These are phyloP conservation scores for Citrullus mucosospermus DNA, from an alignment of 306 rosid species.

Conservation along the genomic window DNA sequence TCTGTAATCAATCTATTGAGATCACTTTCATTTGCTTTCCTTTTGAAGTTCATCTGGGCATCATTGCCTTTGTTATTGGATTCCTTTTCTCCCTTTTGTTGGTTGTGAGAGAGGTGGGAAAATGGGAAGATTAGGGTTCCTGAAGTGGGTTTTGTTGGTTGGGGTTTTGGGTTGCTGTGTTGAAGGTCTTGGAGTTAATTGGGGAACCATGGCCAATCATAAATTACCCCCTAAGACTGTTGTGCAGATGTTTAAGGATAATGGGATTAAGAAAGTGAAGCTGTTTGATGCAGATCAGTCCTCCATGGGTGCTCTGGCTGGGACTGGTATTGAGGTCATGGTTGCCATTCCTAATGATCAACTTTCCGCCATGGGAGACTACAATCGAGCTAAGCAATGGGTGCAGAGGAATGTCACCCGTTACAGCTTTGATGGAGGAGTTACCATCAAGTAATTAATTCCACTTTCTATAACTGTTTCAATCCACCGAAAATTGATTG, in stretches of 20 bases:
- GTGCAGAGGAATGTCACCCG: slow-evolving; percentile 63
- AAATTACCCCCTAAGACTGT: slow-evolving; percentile 56
- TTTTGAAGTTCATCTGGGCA: background rate
- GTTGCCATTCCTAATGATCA: slow-evolving; percentile 91
- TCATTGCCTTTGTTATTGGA: background rate
- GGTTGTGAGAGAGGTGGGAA: background rate
- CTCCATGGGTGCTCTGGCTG: slow-evolving; percentile 76
- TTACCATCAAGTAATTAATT: slow-evolving; percentile 66
- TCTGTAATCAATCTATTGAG: background rate
- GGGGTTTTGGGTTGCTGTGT: slow-evolving; percentile 27
- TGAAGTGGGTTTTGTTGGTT: slow-evolving; percentile 22
- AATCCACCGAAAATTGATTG: background rate
- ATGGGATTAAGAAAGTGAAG: slow-evolving; percentile 82
- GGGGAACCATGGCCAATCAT: slow-evolving; percentile 90
- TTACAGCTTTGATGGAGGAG: slow-evolving; percentile 71
- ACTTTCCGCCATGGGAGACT: slow-evolving; percentile 49
- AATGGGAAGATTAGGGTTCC: slow-evolving; percentile 27
- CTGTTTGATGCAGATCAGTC: slow-evolving; percentile 70
- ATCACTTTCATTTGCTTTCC: background rate
- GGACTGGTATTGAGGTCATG: slow-evolving; percentile 74
- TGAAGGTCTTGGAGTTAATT: slow-evolving; percentile 83
- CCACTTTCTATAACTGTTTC: background rate
- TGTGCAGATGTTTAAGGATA: slow-evolving; percentile 76
- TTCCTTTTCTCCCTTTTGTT: background rate
- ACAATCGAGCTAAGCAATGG: slow-evolving; percentile 60